Evolutionary conservation across 1,284 basidiomycete species (phyloP).

Genomic region (Cutaneotrichosporon cyanovorans): DNA sequence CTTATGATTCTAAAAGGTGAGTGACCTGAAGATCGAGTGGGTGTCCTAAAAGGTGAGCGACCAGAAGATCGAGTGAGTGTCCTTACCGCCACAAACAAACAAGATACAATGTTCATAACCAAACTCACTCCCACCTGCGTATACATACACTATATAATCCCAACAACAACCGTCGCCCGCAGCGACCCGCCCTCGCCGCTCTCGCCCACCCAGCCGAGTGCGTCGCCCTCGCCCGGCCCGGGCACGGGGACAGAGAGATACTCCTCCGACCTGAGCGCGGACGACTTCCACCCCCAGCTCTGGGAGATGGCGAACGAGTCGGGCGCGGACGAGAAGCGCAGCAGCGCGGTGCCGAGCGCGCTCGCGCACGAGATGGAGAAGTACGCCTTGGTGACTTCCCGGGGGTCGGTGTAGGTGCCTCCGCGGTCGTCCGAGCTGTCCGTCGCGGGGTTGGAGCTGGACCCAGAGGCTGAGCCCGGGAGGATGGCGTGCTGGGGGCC

Average conservation of each 20-base stretch:
- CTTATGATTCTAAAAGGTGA: too few species aligned
- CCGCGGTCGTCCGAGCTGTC: conserved; percentile 9
- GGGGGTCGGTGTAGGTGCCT: conserved; percentile 42
- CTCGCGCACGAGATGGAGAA: conserved; percentile 77
- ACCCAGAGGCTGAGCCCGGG: too few species aligned
- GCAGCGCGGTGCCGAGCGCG: conserved; percentile 70
- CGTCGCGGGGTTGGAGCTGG: conserved; percentile 9
- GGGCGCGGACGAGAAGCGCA: conserved; percentile 70
- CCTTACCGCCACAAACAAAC: too few species aligned
- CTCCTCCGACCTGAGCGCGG: conserved; percentile 42
- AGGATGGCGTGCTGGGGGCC: neutral
- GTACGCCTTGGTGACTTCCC: conserved; percentile 51
- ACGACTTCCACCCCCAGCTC: conserved; percentile 51
- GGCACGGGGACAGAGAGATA: conserved; percentile 31
- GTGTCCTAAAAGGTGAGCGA: too few species aligned
- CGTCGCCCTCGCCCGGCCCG: conserved; percentile 52
- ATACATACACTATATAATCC: conserved; percentile 62
- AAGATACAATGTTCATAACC: too few species aligned
- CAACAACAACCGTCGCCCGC: conserved; percentile 65
- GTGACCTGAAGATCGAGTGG: too few species aligned
- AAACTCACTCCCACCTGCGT: too few species aligned
- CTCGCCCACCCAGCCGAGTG: conserved; percentile 46
- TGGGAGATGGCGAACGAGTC: conserved; percentile 67
- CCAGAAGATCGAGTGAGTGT: too few species aligned
- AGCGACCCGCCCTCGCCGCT: conserved; percentile 54